A percentile compares a stretch with the other conserved stretches of the same genome.
phyloP scores from a whole-genome alignment of 75 land plant genomes.

The Chamaecyparis obtusa region DNA sequence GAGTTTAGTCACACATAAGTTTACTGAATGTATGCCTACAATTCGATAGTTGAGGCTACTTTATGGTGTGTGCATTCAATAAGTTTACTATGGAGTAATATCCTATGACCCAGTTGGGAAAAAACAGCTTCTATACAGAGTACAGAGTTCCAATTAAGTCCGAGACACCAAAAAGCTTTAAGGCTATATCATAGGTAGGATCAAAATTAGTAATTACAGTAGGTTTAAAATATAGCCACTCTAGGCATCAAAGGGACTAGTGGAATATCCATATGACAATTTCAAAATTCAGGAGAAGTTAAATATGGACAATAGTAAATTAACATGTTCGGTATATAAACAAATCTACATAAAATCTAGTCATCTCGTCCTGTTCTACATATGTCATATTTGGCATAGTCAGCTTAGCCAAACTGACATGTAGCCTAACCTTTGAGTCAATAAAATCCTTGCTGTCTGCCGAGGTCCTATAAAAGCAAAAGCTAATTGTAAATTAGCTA shows the following conservation, averaged over 20 bases:
- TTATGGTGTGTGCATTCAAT: background rate
- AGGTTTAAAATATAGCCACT: background rate
- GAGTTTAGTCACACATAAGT: background rate
- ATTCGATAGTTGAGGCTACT: background rate
- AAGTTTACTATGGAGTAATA: background rate
- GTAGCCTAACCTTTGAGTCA: background rate
- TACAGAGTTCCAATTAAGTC: background rate
- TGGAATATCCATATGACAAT: background rate
- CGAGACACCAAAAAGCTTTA: background rate
- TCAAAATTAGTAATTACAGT: background rate
- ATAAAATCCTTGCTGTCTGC: background rate
- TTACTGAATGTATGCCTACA: background rate
- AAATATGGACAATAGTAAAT: background rate
- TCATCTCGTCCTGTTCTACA: background rate
- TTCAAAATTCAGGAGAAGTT: background rate
- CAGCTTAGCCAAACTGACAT: background rate
- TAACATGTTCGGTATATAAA: background rate
- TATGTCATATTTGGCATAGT: background rate
- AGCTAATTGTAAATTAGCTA: background rate
- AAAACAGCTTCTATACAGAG: background rate
- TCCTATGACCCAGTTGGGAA: background rate
- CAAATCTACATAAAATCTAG: background rate
- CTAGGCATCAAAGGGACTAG: background rate
- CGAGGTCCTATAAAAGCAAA: background rate
- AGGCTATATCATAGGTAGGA: background rate